A percentile compares a stretch with the other conserved stretches of the same genome.
Conservation (phyloP, 2,329 filamentous ascomycete genomes). For the Alternaria infectoria region DNA sequence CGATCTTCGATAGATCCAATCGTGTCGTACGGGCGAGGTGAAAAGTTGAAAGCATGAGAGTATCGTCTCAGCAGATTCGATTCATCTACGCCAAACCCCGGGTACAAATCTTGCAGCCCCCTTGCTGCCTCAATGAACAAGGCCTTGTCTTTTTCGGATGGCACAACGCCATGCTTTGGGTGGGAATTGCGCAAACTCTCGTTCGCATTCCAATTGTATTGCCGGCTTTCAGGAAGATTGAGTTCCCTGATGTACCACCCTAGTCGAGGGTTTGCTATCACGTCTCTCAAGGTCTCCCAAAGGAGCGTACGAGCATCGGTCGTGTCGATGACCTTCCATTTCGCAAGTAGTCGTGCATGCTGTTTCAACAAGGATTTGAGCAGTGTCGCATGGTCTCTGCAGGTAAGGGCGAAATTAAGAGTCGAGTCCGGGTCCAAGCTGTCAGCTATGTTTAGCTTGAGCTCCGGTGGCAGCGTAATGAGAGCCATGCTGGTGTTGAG, state of each 20-base stretch:
- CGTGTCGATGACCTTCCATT: slow-evolving; percentile 9
- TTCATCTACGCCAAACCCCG: not conserved
- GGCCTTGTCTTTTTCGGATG: slow-evolving; percentile 5
- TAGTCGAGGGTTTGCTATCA: slow-evolving; percentile 13
- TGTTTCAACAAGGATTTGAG: slow-evolving; percentile 6
- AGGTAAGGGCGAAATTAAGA: slow-evolving; percentile 19
- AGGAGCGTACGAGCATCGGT: not conserved
- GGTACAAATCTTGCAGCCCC: slow-evolving; percentile 5
- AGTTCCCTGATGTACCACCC: slow-evolving; percentile 26
- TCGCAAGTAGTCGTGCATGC: slow-evolving; percentile 10
- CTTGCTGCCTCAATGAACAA: slow-evolving; percentile 6
- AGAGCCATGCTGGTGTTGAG: slow-evolving; percentile 11
- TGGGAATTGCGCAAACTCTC: not conserved
- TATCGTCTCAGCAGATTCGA: not conserved
- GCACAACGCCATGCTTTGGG: not conserved
- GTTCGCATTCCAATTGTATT: not conserved
- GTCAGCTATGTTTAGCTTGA: slow-evolving; percentile 17
- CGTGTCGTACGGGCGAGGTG: not conserved
- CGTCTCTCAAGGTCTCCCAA: slow-evolving; percentile 13
- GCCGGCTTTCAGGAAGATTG: slow-evolving; percentile 10
- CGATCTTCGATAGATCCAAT: not conserved
- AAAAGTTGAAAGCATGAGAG: not conserved
- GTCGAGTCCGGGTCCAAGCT: slow-evolving; percentile 16
- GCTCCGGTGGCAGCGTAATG: slow-evolving; percentile 12
- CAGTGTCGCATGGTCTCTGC: slow-evolving; percentile 9